A percentile compares a stretch with the other conserved stretches of the same genome.
Conservation (phyloP, 768 basidiomycete species). For the Strobilomyces echinocephalus region DNA sequence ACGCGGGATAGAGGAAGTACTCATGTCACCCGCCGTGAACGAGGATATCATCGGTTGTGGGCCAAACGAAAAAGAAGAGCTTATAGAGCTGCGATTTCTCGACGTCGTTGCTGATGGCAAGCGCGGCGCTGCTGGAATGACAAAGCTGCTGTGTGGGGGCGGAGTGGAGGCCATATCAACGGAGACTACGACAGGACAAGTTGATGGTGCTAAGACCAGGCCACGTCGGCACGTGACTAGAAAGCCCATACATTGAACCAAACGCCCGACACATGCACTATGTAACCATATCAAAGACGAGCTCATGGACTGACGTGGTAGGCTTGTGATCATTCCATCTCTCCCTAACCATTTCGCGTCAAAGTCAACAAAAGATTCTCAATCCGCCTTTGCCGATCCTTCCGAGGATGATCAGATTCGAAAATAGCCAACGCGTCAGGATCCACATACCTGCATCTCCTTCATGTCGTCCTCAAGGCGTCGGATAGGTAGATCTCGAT, state of each 20-base stretch:
- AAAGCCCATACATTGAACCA: background rate
- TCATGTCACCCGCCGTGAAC: conserved; percentile 60
- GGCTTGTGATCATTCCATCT: conserved; percentile 6
- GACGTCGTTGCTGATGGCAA: conserved; percentile 51
- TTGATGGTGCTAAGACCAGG: background rate
- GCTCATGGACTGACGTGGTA: background rate
- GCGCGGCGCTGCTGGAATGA: conserved; percentile 45
- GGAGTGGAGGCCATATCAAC: conserved; percentile 41
- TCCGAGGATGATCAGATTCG: conserved; percentile 2
- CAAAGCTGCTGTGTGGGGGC: conserved; percentile 41
- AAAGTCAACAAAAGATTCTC: conserved; percentile 66
- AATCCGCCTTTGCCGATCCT: conserved; percentile 76
- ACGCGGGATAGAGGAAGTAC: conserved; percentile 50
- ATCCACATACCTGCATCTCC: conserved; percentile 60
- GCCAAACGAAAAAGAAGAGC: conserved; percentile 79
- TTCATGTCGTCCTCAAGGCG: conserved; percentile 76
- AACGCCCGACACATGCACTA: background rate
- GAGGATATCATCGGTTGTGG: conserved; percentile 74
- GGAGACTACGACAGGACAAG: background rate
- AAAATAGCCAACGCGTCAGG: background rate
- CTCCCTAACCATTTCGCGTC: conserved; percentile 59
- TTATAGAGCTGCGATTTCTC: conserved; percentile 64
- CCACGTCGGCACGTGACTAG: conserved; percentile 20
- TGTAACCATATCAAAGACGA: background rate
- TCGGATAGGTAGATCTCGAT: conserved; percentile 58